These are phyloP conservation scores for Plasmodium chabaudi DNA, from an alignment of 169 alveolate genomes.

Conservation along the genomic window DNA sequence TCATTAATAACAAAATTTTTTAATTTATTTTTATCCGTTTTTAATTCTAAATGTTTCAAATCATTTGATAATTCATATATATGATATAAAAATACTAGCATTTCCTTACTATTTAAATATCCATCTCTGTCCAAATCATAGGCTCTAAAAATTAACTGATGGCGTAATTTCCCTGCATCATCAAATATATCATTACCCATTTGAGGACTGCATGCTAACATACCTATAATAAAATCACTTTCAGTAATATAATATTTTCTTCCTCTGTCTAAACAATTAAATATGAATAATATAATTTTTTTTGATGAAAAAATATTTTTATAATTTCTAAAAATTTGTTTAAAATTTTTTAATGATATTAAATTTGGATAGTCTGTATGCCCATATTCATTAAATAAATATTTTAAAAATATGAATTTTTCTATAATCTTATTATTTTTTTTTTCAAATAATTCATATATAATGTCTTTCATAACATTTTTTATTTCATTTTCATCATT, in stretches of 20 bases:
- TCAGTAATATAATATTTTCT: conserved; percentile 71
- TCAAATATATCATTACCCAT: conserved; percentile 69
- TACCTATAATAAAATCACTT: conserved; percentile 83
- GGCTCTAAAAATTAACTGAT: conserved; percentile 85
- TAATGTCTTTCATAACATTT: conserved; percentile 8
- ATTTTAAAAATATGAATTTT: conserved; percentile 48
- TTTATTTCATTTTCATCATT: conserved; percentile 8
- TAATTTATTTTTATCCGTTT: conserved; percentile 34
- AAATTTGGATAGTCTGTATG: conserved; percentile 61
- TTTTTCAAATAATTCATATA: conserved; percentile 2
- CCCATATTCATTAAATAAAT: conserved; percentile 53
- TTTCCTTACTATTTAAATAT: conserved; percentile 45
- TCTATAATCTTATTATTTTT: conserved; percentile 22
- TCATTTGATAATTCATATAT: conserved; percentile 75
- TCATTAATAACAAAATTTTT: conserved; percentile 21
- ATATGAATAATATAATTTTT: conserved; percentile 77
- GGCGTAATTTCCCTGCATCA: conserved; percentile 80
- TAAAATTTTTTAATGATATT: conserved; percentile 45
- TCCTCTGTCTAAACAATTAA: conserved; percentile 83
- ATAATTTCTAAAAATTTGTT: conserved; percentile 45
- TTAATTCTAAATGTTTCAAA: neutral
- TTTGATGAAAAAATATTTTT: conserved; percentile 76
- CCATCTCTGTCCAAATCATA: conserved; percentile 84
- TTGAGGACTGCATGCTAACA: conserved; percentile 86
- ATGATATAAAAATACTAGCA: conserved; percentile 77